Percentiles rank a stretch among this genome's conserved stretches.
phyloP scores from a whole-genome alignment of 2,329 filamentous ascomycete species.

The Diplodia intermedia region DNA sequence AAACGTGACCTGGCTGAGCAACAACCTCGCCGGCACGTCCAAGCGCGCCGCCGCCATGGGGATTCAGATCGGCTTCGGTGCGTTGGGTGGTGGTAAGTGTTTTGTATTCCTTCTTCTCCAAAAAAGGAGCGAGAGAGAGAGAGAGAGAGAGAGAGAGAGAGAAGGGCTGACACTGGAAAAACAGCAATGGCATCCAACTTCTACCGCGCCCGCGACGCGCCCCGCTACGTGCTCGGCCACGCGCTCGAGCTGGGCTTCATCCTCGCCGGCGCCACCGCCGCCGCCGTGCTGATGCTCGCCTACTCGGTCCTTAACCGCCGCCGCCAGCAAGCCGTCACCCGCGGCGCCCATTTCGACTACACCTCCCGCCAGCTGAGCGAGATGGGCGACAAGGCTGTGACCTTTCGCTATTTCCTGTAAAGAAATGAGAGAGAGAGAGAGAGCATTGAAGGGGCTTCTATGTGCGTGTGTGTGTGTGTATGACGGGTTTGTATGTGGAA shows the following conservation, averaged over 20 bases:
- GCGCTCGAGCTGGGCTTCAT: constrained; percentile 60
- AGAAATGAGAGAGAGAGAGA: neutral
- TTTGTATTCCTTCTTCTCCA: neutral
- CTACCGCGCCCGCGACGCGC: constrained; percentile 62
- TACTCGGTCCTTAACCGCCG: constrained; percentile 67
- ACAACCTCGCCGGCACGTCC: constrained; percentile 42
- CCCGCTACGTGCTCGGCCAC: constrained; percentile 60
- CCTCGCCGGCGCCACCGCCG: constrained; percentile 54
- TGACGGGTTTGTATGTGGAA: too few relatives aligned
- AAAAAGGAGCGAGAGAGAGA: neutral
- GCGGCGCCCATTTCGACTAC: constrained; percentile 49
- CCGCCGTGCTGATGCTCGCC: constrained; percentile 54
- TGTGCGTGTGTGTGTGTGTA: too few relatives aligned
- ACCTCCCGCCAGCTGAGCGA: constrained; percentile 63
- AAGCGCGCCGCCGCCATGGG: constrained; percentile 44
- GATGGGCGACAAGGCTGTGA: constrained; percentile 66
- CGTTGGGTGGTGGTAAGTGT: constrained; percentile 38
- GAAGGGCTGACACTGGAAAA: neutral
- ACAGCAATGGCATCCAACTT: constrained; percentile 74
- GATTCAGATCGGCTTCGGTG: constrained; percentile 42
- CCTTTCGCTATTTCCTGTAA: constrained; percentile 68
- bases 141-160: neutral
- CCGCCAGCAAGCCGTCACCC: constrained; percentile 51
- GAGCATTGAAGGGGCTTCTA: too few relatives aligned
- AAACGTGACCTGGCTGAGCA: constrained; percentile 42